Base-by-base conservation (phyloP, 768 basidiomycete genomes). In the Mycena floridula region DNA sequence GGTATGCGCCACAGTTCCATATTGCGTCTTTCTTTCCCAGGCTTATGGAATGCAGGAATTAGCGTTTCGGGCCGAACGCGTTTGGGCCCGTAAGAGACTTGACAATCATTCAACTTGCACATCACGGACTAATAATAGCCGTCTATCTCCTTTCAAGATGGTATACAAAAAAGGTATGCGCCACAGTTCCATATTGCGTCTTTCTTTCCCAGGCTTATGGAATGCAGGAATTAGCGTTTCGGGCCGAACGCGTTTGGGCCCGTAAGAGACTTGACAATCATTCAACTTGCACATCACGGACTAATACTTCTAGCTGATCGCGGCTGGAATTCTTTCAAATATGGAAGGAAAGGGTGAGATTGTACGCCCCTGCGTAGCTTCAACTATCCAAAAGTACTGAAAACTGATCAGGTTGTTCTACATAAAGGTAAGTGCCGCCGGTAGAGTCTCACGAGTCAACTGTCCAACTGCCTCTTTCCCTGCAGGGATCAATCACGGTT, bases 351-450 rank as follows among this genome's bases (percentile, higher is more conserved):
- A 69, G 41, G 64, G 74, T 4, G 85, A 84, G 2, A 79, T 84
- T 32, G 83, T 81, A 8, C 88, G 85, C 85, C 55, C 81, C 67
- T 88, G 79, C 80, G 79, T 48, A 47, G 66, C 45, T 16, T 16
- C 16, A 9, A n/a, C 40, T 22, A 40, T 23, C 32, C n/a, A n/a
- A n/a, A n/a, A n/a, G n/a, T n/a, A n/a, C n/a, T n/a, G n/a, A n/a
- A n/a, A n/a, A n/a, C n/a, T n/a, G n/a, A n/a, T n/a, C 47, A 80
- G 82, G 84, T 51, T 86, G 27, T 87, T 87, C 57, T 82, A 73
- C 55, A 82, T 85, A 35, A 85, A 82, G 68, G 81, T 74, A 58
- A 44, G 13, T 49, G 20, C 22, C 35, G 22, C 25, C n/a, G 39
- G n/a, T n/a, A n/a, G n/a, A 12, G 13, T 12, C 46, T 8, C 37